These are phyloP conservation scores for Emmonsiellopsis sp. DNA, from an alignment of 2,329 filamentous ascomycete genomes.

Conservation along the genomic window DNA sequence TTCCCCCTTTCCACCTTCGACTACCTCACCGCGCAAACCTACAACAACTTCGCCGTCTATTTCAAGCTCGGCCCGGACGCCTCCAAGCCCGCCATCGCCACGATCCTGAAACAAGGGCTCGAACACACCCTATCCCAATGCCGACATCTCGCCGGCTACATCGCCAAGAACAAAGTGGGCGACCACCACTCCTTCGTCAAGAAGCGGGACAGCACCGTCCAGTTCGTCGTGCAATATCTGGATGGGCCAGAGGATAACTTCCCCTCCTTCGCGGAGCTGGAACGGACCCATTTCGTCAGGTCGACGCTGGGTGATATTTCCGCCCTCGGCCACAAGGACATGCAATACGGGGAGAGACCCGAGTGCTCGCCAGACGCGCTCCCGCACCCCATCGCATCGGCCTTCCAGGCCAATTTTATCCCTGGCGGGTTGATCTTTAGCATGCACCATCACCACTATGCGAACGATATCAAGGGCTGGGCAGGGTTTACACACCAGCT, in stretches of 20 bases:
- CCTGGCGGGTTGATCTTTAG: constrained; percentile 25
- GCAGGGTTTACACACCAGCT: constrained; percentile 29
- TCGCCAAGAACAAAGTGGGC: background rate
- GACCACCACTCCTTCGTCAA: background rate
- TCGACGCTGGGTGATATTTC: background rate
- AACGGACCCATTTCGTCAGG: background rate
- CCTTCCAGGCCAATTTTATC: background rate
- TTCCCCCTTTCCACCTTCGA: background rate
- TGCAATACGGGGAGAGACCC: background rate
- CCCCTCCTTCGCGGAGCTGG: background rate
- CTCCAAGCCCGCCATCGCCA: background rate
- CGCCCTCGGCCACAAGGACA: background rate
- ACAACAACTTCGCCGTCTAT: background rate
- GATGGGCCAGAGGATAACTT: background rate
- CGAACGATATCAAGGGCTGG: constrained; percentile 37
- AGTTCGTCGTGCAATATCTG: background rate
- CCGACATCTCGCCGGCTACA: background rate
- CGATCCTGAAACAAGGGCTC: background rate
- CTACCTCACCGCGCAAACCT: background rate
- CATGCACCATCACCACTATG: constrained; percentile 36
- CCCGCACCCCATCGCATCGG: background rate
- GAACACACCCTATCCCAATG: background rate
- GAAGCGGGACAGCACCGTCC: background rate
- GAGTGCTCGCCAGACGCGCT: background rate
- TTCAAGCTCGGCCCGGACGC: background rate